Evolutionary conservation across 179 eudicot species (phyloP).

Genomic region (Patellifolia procumbens): DNA sequence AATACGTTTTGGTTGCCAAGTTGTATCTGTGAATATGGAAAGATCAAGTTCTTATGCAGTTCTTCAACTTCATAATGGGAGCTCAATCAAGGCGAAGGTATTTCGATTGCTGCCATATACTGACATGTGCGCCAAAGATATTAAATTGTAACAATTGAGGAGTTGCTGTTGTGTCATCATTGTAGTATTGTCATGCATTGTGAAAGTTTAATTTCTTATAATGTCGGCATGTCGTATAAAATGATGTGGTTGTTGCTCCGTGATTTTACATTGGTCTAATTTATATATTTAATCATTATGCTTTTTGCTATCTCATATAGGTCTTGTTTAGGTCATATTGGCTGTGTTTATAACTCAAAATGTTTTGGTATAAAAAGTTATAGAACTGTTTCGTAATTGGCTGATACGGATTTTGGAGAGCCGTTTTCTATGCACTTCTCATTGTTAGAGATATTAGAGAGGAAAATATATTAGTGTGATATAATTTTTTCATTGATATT

Average conservation of each 20-base stretch:
- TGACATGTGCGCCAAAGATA: neutral
- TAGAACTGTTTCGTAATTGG: neutral
- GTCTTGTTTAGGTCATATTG: neutral
- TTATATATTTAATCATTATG: neutral
- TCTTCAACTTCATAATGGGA: slow-evolving; percentile 37
- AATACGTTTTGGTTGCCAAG: slow-evolving; percentile 37
- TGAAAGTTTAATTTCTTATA: too few relatives aligned
- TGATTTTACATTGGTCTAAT: neutral
- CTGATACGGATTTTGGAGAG: neutral
- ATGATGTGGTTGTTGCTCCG: neutral
- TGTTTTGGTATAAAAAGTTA: neutral
- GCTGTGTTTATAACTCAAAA: neutral
- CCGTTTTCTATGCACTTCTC: neutral
- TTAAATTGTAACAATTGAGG: neutral
- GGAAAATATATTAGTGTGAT: too few relatives aligned
- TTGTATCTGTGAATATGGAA: slow-evolving; percentile 30
- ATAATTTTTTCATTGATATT: too few relatives aligned
- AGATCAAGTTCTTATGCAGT: slow-evolving; percentile 25
- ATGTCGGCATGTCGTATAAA: neutral
- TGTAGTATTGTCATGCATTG: neutral
- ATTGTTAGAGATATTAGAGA: neutral
- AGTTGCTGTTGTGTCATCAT: neutral
- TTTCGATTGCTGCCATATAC: neutral
- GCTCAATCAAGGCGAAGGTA: slow-evolving; percentile 41
- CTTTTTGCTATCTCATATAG: neutral